Evolutionary conservation across 371 early-diverging fungal species (phyloP), one percentile per base, ranked within the genome.

Genomic region (Choanephora cucurbitarum): DNA sequence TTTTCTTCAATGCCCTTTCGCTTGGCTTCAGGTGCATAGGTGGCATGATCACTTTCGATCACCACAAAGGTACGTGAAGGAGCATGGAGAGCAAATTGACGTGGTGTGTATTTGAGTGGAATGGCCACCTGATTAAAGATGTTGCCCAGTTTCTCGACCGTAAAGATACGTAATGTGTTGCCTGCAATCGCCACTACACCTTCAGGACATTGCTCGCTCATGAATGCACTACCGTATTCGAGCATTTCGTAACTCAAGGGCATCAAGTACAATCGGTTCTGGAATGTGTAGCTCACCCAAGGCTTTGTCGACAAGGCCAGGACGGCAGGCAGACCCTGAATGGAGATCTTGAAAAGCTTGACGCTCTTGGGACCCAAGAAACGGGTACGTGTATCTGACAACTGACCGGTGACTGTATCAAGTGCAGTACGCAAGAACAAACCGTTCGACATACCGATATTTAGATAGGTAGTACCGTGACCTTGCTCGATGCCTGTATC

Each of bases 361-460:
- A 96, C 93, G 0, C 91, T 80, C 19, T 85, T 78, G 8, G 96
- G 77, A 15, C 99, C 99, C 49, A 97, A 69, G 58, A 96, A 94
- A 15, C 97, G 84, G 42, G 90, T 83, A 17, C 99, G 86, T 1
- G 95, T 83, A 50, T 94, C 96, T 18, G 87, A 85, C 31, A 98
- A 69, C 52, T 83, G 84, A 15, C 96, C 97, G 0, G 94, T 90
- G 41, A 88, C 80, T 7, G 76, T 84, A 62, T 94, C 94, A 55
- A 97, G 75, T 0, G 91, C 81, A 0, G 95, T 91, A n/a, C 97
- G 90, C 51, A 95, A 66, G 17, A 94, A 72, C 4, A 95, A 81
- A 60, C 99, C 99, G 67, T 94, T 96, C 24, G 79, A 77, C 46
- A 98, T 79, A 51, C 99, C 99, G 59, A 93, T 90, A 68, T 92